Conservation (phyloP, 768 basidiomycete genomes). For the Boletus rubescentipes region DNA sequence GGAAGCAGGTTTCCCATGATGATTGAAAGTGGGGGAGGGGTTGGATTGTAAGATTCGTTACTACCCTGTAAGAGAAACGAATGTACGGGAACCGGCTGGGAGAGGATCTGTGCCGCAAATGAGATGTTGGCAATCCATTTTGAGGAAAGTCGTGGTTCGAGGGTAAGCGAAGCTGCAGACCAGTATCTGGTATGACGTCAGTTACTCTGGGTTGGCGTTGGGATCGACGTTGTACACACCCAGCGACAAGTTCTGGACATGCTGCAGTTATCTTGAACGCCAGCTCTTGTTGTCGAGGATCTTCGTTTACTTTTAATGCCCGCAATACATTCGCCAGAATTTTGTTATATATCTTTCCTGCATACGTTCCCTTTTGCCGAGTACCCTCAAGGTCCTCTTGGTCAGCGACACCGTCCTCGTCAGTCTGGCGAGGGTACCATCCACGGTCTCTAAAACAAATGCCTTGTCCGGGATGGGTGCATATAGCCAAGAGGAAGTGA, state of each 20-base stretch:
- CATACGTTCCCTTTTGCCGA: slow-evolving; percentile 29
- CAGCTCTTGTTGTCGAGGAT: slow-evolving; percentile 80
- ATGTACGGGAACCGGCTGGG: slow-evolving; percentile 64
- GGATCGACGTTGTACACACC: slow-evolving; percentile 43
- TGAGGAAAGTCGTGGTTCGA: slow-evolving; percentile 85
- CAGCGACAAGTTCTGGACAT: slow-evolving; percentile 83
- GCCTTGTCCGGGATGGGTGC: slow-evolving; percentile 76
- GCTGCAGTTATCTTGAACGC: slow-evolving; percentile 75
- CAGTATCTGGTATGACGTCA: slow-evolving; percentile 57
- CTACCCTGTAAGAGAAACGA: slow-evolving; percentile 57
- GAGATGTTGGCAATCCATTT: slow-evolving; percentile 91
- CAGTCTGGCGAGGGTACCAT: slow-evolving; percentile 80
- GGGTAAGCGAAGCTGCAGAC: slow-evolving; percentile 62
- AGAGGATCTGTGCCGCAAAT: slow-evolving; percentile 76
- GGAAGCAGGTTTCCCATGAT: slow-evolving; percentile 84
- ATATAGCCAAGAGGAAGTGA: slow-evolving; percentile 84
- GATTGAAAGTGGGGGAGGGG: slow-evolving; percentile 68
- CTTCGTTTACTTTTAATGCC: slow-evolving; percentile 84
- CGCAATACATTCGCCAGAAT: slow-evolving; percentile 76
- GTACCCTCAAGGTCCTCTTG: slow-evolving; percentile 38
- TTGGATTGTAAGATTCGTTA: slow-evolving; percentile 54
- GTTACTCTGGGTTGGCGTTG: not conserved
- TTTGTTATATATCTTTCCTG: slow-evolving; percentile 73
- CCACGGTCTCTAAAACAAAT: slow-evolving; percentile 88
- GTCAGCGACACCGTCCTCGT: slow-evolving; percentile 37